phyloP scores from a whole-genome alignment of 2,329 filamentous ascomycete species.

The Byssothecium circinans region DNA sequence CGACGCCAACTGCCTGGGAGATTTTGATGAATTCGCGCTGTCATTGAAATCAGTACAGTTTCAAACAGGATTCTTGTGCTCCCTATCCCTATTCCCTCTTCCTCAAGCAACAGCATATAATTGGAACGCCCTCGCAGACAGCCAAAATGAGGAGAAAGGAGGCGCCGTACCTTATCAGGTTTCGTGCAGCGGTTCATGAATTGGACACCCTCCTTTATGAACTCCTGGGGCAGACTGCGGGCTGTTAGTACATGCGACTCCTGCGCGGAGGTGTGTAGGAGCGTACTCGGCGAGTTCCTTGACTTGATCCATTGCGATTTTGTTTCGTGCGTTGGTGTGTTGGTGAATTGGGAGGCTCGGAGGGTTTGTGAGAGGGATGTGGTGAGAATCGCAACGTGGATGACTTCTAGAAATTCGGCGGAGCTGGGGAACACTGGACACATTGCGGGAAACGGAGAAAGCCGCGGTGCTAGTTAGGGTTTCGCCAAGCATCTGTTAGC shows the following conservation, averaged over 20 bases:
- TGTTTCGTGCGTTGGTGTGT: neutral
- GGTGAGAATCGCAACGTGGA: slow-evolving; percentile 1
- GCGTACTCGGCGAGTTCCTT: slow-evolving; percentile 67
- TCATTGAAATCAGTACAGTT: neutral
- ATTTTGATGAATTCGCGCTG: slow-evolving; percentile 49
- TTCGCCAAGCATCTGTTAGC: slow-evolving; percentile 17
- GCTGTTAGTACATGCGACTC: slow-evolving; percentile 21
- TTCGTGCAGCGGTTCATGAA: slow-evolving; percentile 56
- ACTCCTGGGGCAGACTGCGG: slow-evolving; percentile 44
- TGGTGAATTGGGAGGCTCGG: neutral
- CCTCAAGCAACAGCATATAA: no score
- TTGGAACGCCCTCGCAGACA: no score
- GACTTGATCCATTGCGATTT: slow-evolving; percentile 65
- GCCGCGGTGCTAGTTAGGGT: slow-evolving; percentile 18
- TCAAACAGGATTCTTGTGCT: no score
- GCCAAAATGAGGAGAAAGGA: no score
- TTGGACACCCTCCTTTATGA: slow-evolving; percentile 51
- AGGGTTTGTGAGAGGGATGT: neutral
- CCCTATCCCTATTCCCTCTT: no score
- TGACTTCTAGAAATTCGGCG: slow-evolving; percentile 9
- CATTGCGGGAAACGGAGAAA: slow-evolving; percentile 29
- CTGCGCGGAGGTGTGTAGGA: neutral
- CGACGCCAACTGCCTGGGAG: slow-evolving; percentile 55
- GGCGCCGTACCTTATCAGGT: slow-evolving; percentile 34
- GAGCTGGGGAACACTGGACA: slow-evolving; percentile 20